Evolutionary conservation across 768 basidiomycete species (phyloP).

Genomic region (Kwoniella dejecticola): DNA sequence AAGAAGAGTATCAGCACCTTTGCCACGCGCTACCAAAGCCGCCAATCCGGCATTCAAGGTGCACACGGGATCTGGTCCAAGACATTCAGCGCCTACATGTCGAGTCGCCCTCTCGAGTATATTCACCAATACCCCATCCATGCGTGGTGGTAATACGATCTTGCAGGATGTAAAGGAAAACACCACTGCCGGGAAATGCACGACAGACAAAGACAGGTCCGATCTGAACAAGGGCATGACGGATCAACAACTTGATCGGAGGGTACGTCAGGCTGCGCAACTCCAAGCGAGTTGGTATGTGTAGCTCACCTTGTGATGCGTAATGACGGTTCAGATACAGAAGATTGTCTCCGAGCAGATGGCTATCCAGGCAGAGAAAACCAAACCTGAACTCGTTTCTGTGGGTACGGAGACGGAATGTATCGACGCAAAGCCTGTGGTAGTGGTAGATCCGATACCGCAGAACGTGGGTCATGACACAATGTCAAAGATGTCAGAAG

Average conservation of each 20-base stretch:
- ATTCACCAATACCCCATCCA: neutral
- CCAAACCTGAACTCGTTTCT: no score
- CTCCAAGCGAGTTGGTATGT: no score
- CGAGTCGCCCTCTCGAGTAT: slow-evolving; percentile 1
- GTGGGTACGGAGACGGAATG: neutral
- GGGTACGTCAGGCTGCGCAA: slow-evolving; percentile 9
- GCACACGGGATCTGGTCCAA: neutral
- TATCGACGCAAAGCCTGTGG: no score
- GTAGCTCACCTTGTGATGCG: no score
- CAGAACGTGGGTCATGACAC: no score
- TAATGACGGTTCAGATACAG: slow-evolving; percentile 7
- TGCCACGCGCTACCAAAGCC: neutral
- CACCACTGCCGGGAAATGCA: neutral
- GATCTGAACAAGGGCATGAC: neutral
- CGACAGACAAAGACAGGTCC: neutral
- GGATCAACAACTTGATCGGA: slow-evolving; percentile 9
- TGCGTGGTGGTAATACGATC: neutral
- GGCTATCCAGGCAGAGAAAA: neutral
- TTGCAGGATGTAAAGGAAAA: slow-evolving; percentile 2
- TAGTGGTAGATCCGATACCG: no score
- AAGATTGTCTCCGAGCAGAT: slow-evolving; percentile 9
- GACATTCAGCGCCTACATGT: slow-evolving; percentile 2
- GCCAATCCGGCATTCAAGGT: slow-evolving; percentile 5
- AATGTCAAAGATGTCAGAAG: slow-evolving; percentile 68
- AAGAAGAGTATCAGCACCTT: slow-evolving; percentile 4